Conservation (phyloP, 768 basidiomycete species). For the Macrolepiota albuminosa region DNA sequence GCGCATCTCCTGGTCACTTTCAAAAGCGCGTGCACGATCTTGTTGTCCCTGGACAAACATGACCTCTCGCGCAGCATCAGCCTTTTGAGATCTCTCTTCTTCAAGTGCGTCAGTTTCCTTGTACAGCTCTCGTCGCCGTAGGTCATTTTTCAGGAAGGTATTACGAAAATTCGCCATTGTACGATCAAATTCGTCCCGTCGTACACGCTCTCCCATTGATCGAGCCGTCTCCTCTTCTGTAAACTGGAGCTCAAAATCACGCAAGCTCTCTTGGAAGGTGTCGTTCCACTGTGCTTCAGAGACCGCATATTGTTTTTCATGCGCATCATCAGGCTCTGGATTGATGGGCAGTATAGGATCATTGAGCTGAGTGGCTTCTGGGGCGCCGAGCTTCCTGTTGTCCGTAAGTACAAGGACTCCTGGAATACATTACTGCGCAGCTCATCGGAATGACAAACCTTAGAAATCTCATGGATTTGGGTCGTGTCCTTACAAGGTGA, state of each 20-base stretch:
- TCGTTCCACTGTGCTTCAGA: not conserved
- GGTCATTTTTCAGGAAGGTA: not conserved
- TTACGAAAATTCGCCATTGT: not conserved
- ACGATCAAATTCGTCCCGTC: not conserved
- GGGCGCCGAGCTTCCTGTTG: not conserved
- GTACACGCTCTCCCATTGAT: not conserved
- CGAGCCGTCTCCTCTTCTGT: not conserved
- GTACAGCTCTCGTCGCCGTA: not conserved
- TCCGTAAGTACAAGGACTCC: not conserved
- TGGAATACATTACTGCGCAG: not conserved
- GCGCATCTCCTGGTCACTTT: not conserved
- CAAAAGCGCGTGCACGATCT: not conserved
- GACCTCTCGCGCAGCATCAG: not conserved
- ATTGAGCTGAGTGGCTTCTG: not conserved
- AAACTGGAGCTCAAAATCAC: not conserved
- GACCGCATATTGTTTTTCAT: not conserved
- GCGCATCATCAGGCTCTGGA: not conserved
- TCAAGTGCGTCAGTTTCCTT: not conserved
- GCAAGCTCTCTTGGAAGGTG: not conserved
- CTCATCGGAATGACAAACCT: not conserved
- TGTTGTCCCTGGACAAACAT: not conserved
- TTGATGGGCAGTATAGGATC: too few species aligned
- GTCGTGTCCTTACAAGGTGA: not conserved
- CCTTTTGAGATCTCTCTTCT: constrained; percentile 1
- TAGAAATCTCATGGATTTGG: not conserved